Evolutionary conservation across 208 protist species (phyloP).

Genomic region (Crithidia sp.): DNA sequence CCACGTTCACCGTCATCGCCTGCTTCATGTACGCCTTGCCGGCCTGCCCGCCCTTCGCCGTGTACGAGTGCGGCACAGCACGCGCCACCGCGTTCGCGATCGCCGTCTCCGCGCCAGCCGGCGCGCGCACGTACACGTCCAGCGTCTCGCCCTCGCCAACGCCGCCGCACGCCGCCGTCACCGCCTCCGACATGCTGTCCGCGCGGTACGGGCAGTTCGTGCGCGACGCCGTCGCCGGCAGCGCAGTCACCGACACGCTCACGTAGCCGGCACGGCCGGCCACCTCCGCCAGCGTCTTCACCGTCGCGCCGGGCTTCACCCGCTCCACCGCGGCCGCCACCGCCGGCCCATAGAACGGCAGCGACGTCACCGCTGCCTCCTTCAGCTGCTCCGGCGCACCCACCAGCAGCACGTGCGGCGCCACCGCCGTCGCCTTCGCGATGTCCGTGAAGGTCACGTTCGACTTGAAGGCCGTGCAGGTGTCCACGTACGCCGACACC

Average conservation of each 20-base stretch:
- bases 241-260: slow-evolving; percentile 44
- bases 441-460: slow-evolving; percentile 67
- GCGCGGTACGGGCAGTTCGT: slow-evolving; percentile 75
- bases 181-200: slow-evolving; percentile 48
- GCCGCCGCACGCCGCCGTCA: slow-evolving; percentile 33
- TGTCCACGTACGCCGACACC: slow-evolving; percentile 47
- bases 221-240: slow-evolving; percentile 61
- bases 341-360: slow-evolving; percentile 59
- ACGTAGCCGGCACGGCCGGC: slow-evolving; percentile 30
- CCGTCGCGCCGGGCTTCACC: slow-evolving; percentile 35
- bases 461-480: slow-evolving; percentile 56
- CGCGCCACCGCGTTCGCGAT: slow-evolving; percentile 62
- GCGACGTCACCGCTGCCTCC: slow-evolving; percentile 36
- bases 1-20: slow-evolving; percentile 38
- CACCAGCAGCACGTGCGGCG: slow-evolving; percentile 55
- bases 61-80: slow-evolving; percentile 51
- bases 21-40: slow-evolving; percentile 37
- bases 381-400: slow-evolving; percentile 53
- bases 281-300: slow-evolving; percentile 33
- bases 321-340: slow-evolving; percentile 63
- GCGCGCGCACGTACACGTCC: slow-evolving; percentile 58
- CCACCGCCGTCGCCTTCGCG: slow-evolving; percentile 34
- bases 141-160: slow-evolving; percentile 35
- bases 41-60: slow-evolving; percentile 46
- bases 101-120: slow-evolving; percentile 41